A percentile compares a stretch with the other conserved stretches of the same genome.
Conservation (phyloP, 2,329 filamentous ascomycete genomes). For the Alternaria rosae region DNA sequence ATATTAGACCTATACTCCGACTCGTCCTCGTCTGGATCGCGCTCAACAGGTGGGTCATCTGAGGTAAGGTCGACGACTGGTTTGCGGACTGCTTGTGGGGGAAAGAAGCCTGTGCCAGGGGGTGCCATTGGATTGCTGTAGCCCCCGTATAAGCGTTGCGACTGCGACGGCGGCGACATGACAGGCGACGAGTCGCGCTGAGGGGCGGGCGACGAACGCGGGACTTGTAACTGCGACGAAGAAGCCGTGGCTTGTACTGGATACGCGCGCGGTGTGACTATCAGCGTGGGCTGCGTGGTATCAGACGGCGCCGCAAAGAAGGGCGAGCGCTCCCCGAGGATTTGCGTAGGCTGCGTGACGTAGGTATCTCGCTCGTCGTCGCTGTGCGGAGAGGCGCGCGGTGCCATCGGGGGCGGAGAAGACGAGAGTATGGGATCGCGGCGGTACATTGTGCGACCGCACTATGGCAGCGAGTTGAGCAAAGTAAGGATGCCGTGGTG, state of each 20-base stretch:
- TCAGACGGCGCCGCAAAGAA: conserved; percentile 34
- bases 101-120: conserved; percentile 72
- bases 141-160: conserved; percentile 72
- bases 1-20: conserved; percentile 61
- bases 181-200: conserved; percentile 51
- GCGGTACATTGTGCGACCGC: conserved; percentile 37
- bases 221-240: conserved; percentile 72
- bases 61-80: conserved; percentile 50
- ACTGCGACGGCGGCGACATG: conserved; percentile 57
- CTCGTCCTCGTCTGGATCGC: conserved; percentile 54
- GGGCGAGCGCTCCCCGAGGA: conserved; percentile 35
- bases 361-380: conserved; percentile 60
- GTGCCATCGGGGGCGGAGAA: conserved; percentile 33
- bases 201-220: conserved; percentile 80
- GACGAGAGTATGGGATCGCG: conserved; percentile 46
- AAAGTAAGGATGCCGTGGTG: neutral
- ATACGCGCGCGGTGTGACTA: conserved; percentile 55
- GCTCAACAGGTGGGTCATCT: conserved; percentile 61
- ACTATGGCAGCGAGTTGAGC: neutral
- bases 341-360: conserved; percentile 51
- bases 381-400: conserved; percentile 44
- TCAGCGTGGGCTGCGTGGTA: conserved; percentile 68
- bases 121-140: conserved; percentile 73
- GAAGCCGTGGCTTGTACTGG: conserved; percentile 30
- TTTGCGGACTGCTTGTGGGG: conserved; percentile 50